Base-by-base conservation (phyloP, 176 grass and related monocot genomes). In the Phragmites australis region DNA sequence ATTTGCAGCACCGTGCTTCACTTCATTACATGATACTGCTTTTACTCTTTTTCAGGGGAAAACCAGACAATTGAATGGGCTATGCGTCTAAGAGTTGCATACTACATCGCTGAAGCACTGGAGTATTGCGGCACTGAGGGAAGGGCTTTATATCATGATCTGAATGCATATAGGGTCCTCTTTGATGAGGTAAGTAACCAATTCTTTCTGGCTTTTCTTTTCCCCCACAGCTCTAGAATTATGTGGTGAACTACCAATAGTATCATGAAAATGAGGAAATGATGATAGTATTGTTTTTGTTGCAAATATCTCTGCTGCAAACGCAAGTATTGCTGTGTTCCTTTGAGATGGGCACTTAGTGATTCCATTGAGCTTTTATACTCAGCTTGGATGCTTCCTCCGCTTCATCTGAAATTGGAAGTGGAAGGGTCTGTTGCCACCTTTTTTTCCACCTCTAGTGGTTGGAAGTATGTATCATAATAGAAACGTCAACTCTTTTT, bases 21-120 rank as follows among this genome's bases (percentile, higher is more conserved):
- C n/a, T 87, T 87, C 73, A 56, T 29, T 82, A 29, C 40, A 60
- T 88, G 18, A 81, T 61, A 37, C 64, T 69, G 6, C 25, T 53
- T 66, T 32, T 46, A 51, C 74, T 29, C 82, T 75, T 89, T 34
- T 81, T 76, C 84, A 99, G 97, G 93, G 93, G 97, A 99, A 90
- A 96, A 91, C 52, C 97, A 99, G 87, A 91, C 97, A 68, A 89
- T 99, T 72, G 97, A 99, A 83, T 99, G 97, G 97, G 93, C 97
- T 69, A 99, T 99, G 97, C 97, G 97, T 23, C 72, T 99, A 45
- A 93, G 93, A 86, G 97, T 99, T 79, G 87, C 93, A 37, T 86
- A 86, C 51, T 92, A 93, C 62, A 99, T 99, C 64, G 93, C 97
- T 54, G 93, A 96, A 84, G 97, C 88, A 40, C 82, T 95, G 72